phyloP scores from a whole-genome alignment of 495 filamentous ascomycete species.

The Neurospora terricola region DNA sequence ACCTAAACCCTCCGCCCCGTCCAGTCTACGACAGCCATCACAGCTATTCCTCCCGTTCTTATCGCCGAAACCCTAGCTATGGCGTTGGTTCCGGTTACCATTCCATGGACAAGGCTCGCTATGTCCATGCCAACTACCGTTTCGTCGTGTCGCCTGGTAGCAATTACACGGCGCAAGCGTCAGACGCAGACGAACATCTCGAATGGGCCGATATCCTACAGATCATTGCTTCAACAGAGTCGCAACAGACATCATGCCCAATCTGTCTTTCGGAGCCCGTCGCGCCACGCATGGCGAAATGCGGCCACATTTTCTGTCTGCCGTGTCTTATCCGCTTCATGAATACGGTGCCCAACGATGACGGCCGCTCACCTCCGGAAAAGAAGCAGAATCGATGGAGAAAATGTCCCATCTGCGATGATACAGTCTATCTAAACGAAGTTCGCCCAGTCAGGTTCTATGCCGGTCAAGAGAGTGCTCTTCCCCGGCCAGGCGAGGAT shows the following conservation, averaged over 20 bases:
- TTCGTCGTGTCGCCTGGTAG: constrained; percentile 84
- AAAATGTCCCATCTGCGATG: constrained; percentile 95
- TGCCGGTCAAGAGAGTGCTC: constrained; percentile 70
- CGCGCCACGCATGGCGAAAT: constrained; percentile 93
- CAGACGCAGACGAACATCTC: constrained; percentile 81
- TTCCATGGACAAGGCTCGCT: constrained; percentile 83
- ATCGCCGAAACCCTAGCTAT: constrained; percentile 62
- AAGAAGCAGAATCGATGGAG: constrained; percentile 58
- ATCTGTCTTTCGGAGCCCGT: constrained; percentile 89
- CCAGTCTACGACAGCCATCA: constrained; percentile 48
- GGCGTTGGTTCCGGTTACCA: constrained; percentile 87
- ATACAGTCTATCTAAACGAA: constrained; percentile 77
- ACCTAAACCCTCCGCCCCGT: constrained; percentile 73
- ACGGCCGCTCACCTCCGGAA: constrained; percentile 53
- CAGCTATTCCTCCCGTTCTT: constrained; percentile 40
- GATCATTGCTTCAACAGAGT: constrained; percentile 80
- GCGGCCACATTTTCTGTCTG: constrained; percentile 94
- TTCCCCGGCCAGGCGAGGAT: constrained; percentile 76
- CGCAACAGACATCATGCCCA: constrained; percentile 79
- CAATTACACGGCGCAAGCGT: constrained; percentile 68
- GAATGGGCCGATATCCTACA: constrained; percentile 89
- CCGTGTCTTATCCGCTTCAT: constrained; percentile 93
- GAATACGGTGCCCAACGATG: constrained; percentile 67
- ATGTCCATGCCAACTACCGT: constrained; percentile 94
- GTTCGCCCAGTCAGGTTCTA: constrained; percentile 89